These are phyloP conservation scores for Trametes elegans DNA, from an alignment of 768 basidiomycete species.

Conservation along the genomic window DNA sequence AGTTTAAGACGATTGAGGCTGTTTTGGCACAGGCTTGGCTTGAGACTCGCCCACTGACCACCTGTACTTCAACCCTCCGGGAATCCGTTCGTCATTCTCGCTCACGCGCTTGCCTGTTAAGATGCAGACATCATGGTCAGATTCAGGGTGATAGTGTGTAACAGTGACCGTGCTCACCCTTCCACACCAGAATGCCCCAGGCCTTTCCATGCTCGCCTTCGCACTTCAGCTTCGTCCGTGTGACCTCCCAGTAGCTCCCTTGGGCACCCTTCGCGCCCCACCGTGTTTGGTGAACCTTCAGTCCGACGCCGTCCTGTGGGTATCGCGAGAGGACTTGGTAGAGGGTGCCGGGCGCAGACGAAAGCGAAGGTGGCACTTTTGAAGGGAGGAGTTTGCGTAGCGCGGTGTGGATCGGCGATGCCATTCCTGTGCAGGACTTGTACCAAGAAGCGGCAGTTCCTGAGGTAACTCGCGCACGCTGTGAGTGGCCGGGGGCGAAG, in stretches of 20 bases:
- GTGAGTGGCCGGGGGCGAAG: background rate
- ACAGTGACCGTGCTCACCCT: slow-evolving; percentile 49
- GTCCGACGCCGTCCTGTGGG: slow-evolving; percentile 66
- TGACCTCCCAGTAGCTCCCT: slow-evolving; percentile 74
- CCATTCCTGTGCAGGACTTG: slow-evolving; percentile 5
- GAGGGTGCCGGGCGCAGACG: slow-evolving; percentile 56
- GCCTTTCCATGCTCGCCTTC: slow-evolving; percentile 78
- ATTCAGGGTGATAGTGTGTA: background rate
- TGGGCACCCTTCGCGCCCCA: slow-evolving; percentile 69
- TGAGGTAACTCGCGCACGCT: background rate
- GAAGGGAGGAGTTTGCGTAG: slow-evolving; percentile 60
- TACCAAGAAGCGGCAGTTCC: background rate
- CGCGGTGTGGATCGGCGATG: slow-evolving; percentile 25
- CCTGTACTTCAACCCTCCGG: slow-evolving; percentile 69
- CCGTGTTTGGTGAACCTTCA: slow-evolving; percentile 66
- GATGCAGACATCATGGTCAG: background rate
- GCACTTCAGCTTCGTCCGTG: slow-evolving; percentile 65
- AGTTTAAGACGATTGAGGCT: slow-evolving; percentile 11
- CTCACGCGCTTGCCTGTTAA: slow-evolving; percentile 68
- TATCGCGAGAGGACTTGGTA: slow-evolving; percentile 71
- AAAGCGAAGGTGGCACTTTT: slow-evolving; percentile 58
- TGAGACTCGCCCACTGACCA: slow-evolving; percentile 65
- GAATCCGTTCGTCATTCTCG: slow-evolving; percentile 58
- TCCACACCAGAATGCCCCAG: slow-evolving; percentile 81
- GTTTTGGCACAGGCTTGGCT: slow-evolving; percentile 6